Evolutionary conservation across 192 early-diverging fungal species (phyloP).

Genomic region (Cladochytrium replicatum): DNA sequence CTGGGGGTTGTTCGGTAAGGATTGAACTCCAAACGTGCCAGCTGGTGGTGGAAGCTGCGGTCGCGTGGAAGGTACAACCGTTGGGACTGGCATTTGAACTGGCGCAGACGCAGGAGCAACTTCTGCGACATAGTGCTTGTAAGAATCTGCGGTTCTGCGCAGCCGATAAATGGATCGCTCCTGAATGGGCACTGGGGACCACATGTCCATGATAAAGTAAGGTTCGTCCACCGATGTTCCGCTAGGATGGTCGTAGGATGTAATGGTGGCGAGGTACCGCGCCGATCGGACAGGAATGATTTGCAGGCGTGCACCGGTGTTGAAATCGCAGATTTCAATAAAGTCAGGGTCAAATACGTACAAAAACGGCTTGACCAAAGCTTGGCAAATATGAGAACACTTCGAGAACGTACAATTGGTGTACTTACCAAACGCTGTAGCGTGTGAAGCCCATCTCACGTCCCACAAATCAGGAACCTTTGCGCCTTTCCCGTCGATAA

Average conservation of each 20-base stretch:
- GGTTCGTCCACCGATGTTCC: not conserved
- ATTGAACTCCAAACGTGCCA: too few species aligned
- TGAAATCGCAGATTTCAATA: not conserved
- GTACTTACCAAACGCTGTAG: not conserved
- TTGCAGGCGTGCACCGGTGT: not conserved
- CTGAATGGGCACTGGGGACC: not conserved
- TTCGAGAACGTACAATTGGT: not conserved
- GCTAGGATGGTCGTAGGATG: not conserved
- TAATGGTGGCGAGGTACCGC: not conserved
- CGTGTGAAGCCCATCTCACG: not conserved
- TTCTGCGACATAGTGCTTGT: not conserved
- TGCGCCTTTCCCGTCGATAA: not conserved
- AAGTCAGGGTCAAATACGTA: not conserved
- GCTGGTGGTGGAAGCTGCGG: too few species aligned
- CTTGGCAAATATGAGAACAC: not conserved
- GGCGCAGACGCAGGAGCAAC: not conserved
- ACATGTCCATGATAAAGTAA: not conserved
- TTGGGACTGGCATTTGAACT: not conserved
- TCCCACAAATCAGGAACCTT: not conserved
- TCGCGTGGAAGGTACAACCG: too few species aligned
- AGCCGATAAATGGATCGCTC: not conserved
- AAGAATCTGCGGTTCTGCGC: not conserved
- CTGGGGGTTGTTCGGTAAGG: too few species aligned
- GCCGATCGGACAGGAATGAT: not conserved
- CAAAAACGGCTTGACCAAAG: not conserved